A percentile compares a stretch with the other conserved stretches of the same genome.
Evolutionary conservation across 1,284 basidiomycete species (phyloP).

Genomic region (Sphaerobolus stellatus): DNA sequence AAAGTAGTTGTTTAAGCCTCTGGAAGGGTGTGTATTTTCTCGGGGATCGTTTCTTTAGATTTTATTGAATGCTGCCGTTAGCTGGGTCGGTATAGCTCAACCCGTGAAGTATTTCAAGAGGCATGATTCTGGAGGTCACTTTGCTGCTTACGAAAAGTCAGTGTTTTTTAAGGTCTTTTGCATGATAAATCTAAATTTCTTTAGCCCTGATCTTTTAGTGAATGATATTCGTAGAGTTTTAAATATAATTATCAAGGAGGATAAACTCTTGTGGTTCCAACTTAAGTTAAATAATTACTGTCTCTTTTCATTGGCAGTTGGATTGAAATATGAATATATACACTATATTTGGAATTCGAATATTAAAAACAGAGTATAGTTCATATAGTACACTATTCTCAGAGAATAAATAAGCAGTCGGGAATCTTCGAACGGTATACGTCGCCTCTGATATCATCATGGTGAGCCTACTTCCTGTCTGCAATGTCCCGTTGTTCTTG

Average conservation of each 20-base stretch:
- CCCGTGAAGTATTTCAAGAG: slow-evolving; percentile 16
- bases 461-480: too few species aligned
- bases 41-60: not conserved
- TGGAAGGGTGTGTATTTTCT: slow-evolving; percentile 15
- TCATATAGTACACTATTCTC: too few species aligned
- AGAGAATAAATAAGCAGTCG: too few species aligned
- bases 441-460: too few species aligned
- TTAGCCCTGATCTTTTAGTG: slow-evolving; percentile 16
- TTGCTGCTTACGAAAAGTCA: slow-evolving; percentile 20
- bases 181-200: not conserved
- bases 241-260: slow-evolving; percentile 4
- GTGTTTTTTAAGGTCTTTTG: not conserved
- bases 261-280: too few species aligned
- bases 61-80: not conserved
- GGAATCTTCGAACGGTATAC: too few species aligned
- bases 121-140: slow-evolving; percentile 18
- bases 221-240: slow-evolving; percentile 17
- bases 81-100: slow-evolving; percentile 17
- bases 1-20: slow-evolving; percentile 13
- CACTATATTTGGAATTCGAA: too few species aligned
- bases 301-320: too few species aligned
- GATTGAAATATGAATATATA: too few species aligned
- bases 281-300: too few species aligned
- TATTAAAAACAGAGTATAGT: too few species aligned
- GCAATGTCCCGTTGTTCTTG: too few species aligned